Evolutionary conservation across 495 filamentous ascomycete species (phyloP), one percentile per base, ranked within the genome.

Genomic region (Lasiosphaeria miniovina): DNA sequence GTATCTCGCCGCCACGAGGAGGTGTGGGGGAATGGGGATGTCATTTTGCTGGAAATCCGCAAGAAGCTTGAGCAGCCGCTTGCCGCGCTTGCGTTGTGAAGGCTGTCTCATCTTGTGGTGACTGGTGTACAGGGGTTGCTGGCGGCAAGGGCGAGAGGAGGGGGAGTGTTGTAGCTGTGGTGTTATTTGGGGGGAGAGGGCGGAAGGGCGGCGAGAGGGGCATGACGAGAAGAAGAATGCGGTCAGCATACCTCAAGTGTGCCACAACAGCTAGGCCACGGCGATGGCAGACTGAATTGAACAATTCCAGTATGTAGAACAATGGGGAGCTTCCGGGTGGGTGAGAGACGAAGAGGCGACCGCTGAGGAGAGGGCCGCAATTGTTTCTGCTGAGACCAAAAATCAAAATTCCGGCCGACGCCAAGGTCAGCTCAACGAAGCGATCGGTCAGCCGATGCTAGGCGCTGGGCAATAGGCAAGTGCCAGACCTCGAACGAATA

Each of bases 361-460:
- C 38, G 38, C 38, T 9, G 8, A 41, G 38, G 38, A 9, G 38
- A 41, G 38, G 38, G 14, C 38, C 38, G 38, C 38, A 14, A 9
- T 41, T 14, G 38, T 9, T 41, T 41, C 38, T 41, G 38, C 14
- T 8, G 38, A 41, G 8, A 14, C 43, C 43, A 46, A 46, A 46
- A 46, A 9, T 4, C 50, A 52, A 52, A 52, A 52, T 35, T 55
- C 52, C 54, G 54, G 59, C 55, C 43, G 35, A 52, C 35, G 32
- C 33, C 14, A 51, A 40, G 24, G 55, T 58, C 50, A 50, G 54
- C 54, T 58, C 60, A 55, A 46, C 45, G 43, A 11, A 49, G 55
- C 36, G 54, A 50, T 24, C 24, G 24, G 2, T 17, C 46, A 45
- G 45, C 61, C 45, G 46, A 34, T 34, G 36, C 35, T 34, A 57